phyloP scores from a whole-genome alignment of 2,329 filamentous ascomycete genomes.

The Annulohypoxylon truncatum region DNA sequence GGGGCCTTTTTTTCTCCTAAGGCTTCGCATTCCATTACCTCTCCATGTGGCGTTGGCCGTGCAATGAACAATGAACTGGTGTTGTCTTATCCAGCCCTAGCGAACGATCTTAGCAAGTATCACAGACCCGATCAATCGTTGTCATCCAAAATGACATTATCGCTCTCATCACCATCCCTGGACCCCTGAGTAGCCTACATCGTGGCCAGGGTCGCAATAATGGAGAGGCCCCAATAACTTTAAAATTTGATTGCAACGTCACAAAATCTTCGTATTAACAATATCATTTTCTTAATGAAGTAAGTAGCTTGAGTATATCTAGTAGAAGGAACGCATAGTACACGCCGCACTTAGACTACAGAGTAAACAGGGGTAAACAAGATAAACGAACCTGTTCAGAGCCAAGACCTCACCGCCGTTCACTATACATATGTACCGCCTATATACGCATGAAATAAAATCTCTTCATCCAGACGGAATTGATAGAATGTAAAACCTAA shows the following conservation, averaged over 20 bases:
- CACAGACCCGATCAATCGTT: conserved; percentile 22
- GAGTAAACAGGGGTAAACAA: too few relatives aligned
- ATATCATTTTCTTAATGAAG: conserved; percentile 19
- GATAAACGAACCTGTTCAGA: conserved; percentile 5
- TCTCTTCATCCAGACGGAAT: not conserved
- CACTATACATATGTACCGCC: conserved; percentile 7
- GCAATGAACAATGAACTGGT: conserved; percentile 17
- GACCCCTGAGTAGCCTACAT: conserved; percentile 36
- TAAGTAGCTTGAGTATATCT: conserved; percentile 12
- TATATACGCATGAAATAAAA: conserved; percentile 5
- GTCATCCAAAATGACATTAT: conserved; percentile 20
- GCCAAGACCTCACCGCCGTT: conserved; percentile 38
- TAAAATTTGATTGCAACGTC: conserved; percentile 29
- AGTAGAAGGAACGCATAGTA: conserved; percentile 29
- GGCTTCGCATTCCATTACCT: conserved; percentile 32
- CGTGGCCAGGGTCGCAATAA: conserved; percentile 16
- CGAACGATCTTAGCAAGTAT: conserved; percentile 29
- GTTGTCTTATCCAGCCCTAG: conserved; percentile 41
- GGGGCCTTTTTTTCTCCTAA: conserved; percentile 2
- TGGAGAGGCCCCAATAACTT: conserved; percentile 18
- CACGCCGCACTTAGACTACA: conserved; percentile 11
- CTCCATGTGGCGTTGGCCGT: conserved; percentile 25
- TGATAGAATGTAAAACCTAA: conserved; percentile 7
- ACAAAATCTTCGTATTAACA: conserved; percentile 23
- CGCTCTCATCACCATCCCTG: conserved; percentile 38